These are phyloP conservation scores for Daldinia concentrica DNA, from an alignment of 495 filamentous ascomycete species.

Conservation along the genomic window DNA sequence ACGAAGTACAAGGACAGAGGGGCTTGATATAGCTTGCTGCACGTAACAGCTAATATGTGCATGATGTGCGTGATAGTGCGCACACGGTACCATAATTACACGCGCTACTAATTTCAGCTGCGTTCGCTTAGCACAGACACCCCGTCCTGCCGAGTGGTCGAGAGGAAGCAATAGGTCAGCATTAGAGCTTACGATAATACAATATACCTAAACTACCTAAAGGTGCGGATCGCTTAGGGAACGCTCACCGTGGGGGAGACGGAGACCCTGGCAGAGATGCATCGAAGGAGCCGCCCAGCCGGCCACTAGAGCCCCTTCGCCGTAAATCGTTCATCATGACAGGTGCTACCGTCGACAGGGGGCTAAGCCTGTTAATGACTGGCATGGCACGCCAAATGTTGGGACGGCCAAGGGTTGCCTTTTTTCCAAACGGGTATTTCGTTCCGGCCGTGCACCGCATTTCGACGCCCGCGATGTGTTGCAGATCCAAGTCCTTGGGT, in stretches of 20 bases:
- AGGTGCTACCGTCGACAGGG: slow-evolving; percentile 15
- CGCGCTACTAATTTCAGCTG: slow-evolving; percentile 10
- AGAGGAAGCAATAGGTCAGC: not conserved
- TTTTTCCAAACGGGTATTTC: slow-evolving; percentile 29
- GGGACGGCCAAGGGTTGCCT: slow-evolving; percentile 15
- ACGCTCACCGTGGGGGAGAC: slow-evolving; percentile 25
- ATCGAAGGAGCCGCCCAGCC: slow-evolving; percentile 37
- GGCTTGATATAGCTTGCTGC: slow-evolving; percentile 18
- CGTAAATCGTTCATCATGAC: slow-evolving; percentile 9
- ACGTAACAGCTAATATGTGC: slow-evolving; percentile 36
- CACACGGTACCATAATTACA: not conserved
- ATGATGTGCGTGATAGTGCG: slow-evolving; percentile 17
- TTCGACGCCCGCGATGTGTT: slow-evolving; percentile 23
- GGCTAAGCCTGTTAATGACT: slow-evolving; percentile 20
- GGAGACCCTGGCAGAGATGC: slow-evolving; percentile 25
- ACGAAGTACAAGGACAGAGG: slow-evolving; percentile 5
- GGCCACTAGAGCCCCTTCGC: slow-evolving; percentile 18
- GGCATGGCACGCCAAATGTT: slow-evolving; percentile 19
- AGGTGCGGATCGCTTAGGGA: too few relatives aligned
- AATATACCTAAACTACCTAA: too few relatives aligned
- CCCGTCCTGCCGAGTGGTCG: not conserved
- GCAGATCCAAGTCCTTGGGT: slow-evolving; percentile 40
- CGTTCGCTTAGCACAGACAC: slow-evolving; percentile 2
- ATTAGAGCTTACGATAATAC: slow-evolving; percentile 1
- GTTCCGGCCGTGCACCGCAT: slow-evolving; percentile 22